Percentiles rank a stretch among this genome's conserved stretches.
These are phyloP conservation scores for Podaxis sp. DNA, from an alignment of 768 basidiomycete species.

Conservation along the genomic window DNA sequence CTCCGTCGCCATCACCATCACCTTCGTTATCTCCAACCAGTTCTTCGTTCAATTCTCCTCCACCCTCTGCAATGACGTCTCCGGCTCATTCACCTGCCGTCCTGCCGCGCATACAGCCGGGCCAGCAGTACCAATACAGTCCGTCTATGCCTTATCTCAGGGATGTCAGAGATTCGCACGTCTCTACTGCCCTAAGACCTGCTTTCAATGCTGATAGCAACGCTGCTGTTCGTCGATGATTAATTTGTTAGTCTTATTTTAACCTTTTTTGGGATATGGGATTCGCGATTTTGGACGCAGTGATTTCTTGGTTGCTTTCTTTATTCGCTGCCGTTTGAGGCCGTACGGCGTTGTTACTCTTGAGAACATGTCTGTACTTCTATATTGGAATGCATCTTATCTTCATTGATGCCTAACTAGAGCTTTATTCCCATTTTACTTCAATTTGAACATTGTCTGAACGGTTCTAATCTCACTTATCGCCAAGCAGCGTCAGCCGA, in stretches of 20 bases:
- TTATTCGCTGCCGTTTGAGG: neutral
- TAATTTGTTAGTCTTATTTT: neutral
- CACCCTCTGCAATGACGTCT: constrained; percentile 9
- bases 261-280: neutral
- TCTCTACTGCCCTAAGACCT: constrained; percentile 35
- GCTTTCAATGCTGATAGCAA: constrained; percentile 22
- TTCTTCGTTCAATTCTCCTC: constrained; percentile 6
- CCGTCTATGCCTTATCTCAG: constrained; percentile 30
- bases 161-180: constrained; percentile 28
- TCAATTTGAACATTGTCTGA: neutral
- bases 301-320: neutral
- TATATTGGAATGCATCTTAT: neutral
- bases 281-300: neutral
- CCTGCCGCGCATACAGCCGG: neutral
- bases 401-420: neutral
- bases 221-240: neutral
- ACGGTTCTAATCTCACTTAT: neutral
- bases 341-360: neutral
- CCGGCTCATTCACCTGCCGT: constrained; percentile 10
- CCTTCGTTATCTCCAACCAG: constrained; percentile 16
- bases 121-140: constrained; percentile 21
- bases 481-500: neutral
- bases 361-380: neutral
- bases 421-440: neutral
- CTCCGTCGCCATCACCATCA: constrained; percentile 20